Evolutionary conservation across 2,329 filamentous ascomycete species (phyloP), one percentile per base, ranked within the genome.

Genomic region (Camptophora hylomeconis): DNA sequence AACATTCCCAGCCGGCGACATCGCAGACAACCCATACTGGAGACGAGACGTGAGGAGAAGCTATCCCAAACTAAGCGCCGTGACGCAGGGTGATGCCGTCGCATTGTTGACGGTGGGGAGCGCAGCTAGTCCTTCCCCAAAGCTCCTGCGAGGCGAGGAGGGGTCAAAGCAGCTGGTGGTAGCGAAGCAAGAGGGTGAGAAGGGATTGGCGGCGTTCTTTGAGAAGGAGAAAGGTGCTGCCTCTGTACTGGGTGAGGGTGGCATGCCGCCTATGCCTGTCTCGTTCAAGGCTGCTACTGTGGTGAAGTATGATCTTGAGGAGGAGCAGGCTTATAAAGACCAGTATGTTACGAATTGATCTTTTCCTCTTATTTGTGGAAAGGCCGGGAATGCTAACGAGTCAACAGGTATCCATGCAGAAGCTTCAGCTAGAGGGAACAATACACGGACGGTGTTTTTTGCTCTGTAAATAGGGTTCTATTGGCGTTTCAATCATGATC

Each of bases 11-110:
- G 80, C 83, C 2, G 81, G 69, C 43, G 83, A 92, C 53, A 75
- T 92, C 46, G 83, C 83, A 47, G 81, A 87, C 56, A 92, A 92
- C 61, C 74, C 83, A 20, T 92, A 94, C 65, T 98, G 84, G 83
- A 92, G 92, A 68, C 84, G 89, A 48, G 89, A 98, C 51, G 57
- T 64, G 37, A 80, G 89, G 46, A 72, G 89, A 47, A 68, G 67
- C 47, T 95, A 95, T 61, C 80, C 89, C 17, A 69, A 67, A 45
- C 67, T 80, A 32, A 87, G 79, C 49, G 75, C 81, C 24, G 70
- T 98, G 38, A 76, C 65, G 35, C 89, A 95, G 64, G 72, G 72
- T 25, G 80, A 95, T 55, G 75, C 83, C 28, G 89, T 89, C 14
- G 79, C 78, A 22, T 70, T 98, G 45, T 65, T 98, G 51, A 75